These are phyloP conservation scores for Pleurotus pulmonarius DNA, from an alignment of 768 basidiomycete genomes.

Conservation along the genomic window DNA sequence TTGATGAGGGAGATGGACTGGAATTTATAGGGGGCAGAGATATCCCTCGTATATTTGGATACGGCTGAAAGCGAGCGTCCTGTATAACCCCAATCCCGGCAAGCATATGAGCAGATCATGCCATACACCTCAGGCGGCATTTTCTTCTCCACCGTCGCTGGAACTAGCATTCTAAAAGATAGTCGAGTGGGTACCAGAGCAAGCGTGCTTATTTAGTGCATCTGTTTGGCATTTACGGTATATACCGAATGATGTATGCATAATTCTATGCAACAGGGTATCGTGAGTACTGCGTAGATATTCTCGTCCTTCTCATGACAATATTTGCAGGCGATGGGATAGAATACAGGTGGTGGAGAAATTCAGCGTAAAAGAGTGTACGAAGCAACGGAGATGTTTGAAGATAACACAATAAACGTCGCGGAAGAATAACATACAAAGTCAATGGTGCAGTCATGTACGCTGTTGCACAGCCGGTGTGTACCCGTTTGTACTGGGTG, in stretches of 20 bases:
- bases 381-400: slow-evolving; percentile 20
- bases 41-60: slow-evolving; percentile 23
- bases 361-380: slow-evolving; percentile 33
- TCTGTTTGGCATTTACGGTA: neutral
- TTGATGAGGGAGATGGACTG: slow-evolving; percentile 27
- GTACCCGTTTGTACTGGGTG: slow-evolving; percentile 44
- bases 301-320: slow-evolving; percentile 58
- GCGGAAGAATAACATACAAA: slow-evolving; percentile 13
- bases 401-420: slow-evolving; percentile 22
- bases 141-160: neutral
- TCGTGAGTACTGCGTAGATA: slow-evolving; percentile 57
- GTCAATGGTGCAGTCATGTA: slow-evolving; percentile 33
- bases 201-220: neutral
- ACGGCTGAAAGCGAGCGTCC: slow-evolving; percentile 32
- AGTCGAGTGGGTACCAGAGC: neutral
- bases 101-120: slow-evolving; percentile 28
- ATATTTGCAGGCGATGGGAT: slow-evolving; percentile 36
- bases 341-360: slow-evolving; percentile 52
- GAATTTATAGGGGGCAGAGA: slow-evolving; percentile 22
- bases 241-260: slow-evolving; percentile 10
- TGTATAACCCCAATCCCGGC: slow-evolving; percentile 29
- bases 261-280: slow-evolving; percentile 37
- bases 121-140: slow-evolving; percentile 25
- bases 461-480: slow-evolving; percentile 49
- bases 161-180: neutral